These are phyloP conservation scores for Alternaria metachromatica DNA, from an alignment of 2,329 filamentous ascomycete genomes.

Conservation along the genomic window DNA sequence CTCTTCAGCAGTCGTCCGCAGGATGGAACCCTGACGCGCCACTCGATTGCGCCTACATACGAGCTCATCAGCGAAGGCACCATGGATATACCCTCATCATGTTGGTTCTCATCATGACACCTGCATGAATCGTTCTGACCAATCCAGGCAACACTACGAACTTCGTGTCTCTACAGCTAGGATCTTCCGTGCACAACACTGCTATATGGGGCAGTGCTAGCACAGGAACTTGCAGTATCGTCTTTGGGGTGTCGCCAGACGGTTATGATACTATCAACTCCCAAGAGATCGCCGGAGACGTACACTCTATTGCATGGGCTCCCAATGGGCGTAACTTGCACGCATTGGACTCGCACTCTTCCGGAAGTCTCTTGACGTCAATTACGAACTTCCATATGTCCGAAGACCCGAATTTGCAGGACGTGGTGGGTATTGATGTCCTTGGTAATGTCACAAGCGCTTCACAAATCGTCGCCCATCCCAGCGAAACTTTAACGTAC, in stretches of 20 bases:
- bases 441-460: conserved; percentile 25
- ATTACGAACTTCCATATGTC: conserved; percentile 31
- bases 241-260: conserved; percentile 24
- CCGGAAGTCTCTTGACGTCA: conserved; percentile 13
- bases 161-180: conserved; percentile 21
- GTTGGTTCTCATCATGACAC: conserved; percentile 9
- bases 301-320: conserved; percentile 30
- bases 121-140: neutral
- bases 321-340: conserved; percentile 28
- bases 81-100: conserved; percentile 26
- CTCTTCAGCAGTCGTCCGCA: conserved; percentile 28
- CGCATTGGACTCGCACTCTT: conserved; percentile 26
- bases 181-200: conserved; percentile 13
- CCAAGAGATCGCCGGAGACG: conserved; percentile 26
- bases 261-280: conserved; percentile 24
- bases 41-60: conserved; percentile 20
- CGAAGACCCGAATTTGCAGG: neutral
- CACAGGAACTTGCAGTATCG: conserved; percentile 28
- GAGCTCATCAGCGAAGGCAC: conserved; percentile 26
- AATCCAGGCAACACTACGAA: conserved; percentile 27
- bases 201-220: conserved; percentile 30
- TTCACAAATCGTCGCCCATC: conserved; percentile 29
- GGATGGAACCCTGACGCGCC: conserved; percentile 25
- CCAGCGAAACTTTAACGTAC: conserved; percentile 20
- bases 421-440: conserved; percentile 18